phyloP scores from a whole-genome alignment of 306 rosid species.

The Rosa chinensis region DNA sequence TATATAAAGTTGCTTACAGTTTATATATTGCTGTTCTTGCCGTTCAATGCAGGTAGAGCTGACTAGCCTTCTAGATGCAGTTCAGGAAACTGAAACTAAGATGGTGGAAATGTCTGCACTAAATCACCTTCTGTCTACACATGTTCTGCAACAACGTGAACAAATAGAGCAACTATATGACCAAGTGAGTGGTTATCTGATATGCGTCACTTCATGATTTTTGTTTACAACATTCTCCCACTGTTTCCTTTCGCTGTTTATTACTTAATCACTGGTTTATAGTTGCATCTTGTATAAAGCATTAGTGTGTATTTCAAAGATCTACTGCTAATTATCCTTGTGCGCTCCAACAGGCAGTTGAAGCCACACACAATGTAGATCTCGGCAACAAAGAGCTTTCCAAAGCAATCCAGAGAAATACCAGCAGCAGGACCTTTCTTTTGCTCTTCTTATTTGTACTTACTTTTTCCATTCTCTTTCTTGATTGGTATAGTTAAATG shows the following conservation, averaged over 20 bases:
- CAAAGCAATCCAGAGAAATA: slow-evolving; percentile 83
- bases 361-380: slow-evolving; percentile 87
- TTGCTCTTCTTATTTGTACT: slow-evolving; percentile 81
- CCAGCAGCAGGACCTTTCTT: slow-evolving; percentile 91
- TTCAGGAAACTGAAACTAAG: slow-evolving; percentile 91
- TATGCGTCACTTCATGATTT: slow-evolving; percentile 7
- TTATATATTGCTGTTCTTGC: slow-evolving; percentile 16
- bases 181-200: slow-evolving; percentile 51
- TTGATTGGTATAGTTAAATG: slow-evolving; percentile 85
- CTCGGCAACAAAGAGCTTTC: slow-evolving; percentile 93
- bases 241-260: not conserved
- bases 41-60: slow-evolving; percentile 75
- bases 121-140: slow-evolving; percentile 93
- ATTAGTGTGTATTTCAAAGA: not conserved
- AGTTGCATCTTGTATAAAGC: not conserved
- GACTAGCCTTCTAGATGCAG: slow-evolving; percentile 73
- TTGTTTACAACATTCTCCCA: not conserved
- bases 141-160: slow-evolving; percentile 92
- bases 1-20: slow-evolving; percentile 15
- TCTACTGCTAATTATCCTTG: not conserved
- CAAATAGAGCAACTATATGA: slow-evolving; percentile 87
- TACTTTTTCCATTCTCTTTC: slow-evolving; percentile 80
- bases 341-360: slow-evolving; percentile 68
- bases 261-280: not conserved
- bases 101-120: slow-evolving; percentile 99